Base-by-base conservation (phyloP, 2,329 filamentous ascomycete genomes). In the Niveomyces coronatus region DNA sequence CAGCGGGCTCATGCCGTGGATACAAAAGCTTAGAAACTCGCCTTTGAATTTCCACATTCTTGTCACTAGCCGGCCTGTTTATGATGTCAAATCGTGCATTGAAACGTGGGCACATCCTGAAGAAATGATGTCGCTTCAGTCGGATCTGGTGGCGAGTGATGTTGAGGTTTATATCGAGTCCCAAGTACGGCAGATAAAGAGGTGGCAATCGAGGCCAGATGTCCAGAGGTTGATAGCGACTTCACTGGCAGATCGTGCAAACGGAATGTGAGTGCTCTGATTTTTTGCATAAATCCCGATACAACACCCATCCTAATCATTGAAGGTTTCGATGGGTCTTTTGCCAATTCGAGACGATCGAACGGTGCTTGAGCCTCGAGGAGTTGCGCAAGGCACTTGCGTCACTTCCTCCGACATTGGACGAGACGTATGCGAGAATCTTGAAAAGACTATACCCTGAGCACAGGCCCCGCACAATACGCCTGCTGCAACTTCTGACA, bases 311-410 rank as follows among this genome's bases (percentile, higher is more conserved):
- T 22, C 23, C 35, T 19, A 38, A 38, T 20, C 9, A 5, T 8
- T 3, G 4, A 10, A 38, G 35, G 35, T 38, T 41, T 16, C 39
- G 39, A 16, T 41, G 39, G 39, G 39, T 40, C 19, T 23, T 32
- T 10, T 40, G 38, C 8, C 40, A 42, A 28, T 29, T 42, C 17
- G 40, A 42, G 14, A 18, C 9, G 15, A 18, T 42, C 14, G 30
- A 42, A 28, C 3, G 31, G 6, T 42, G 40, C 30, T 13, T 38
- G 4, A 15, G 16, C 14, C 29, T 19, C 9, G n/a, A 4, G n/a
- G 35, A 31, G 9, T n/a, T 42, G 9, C 16, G 17, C 11, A 35
- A 7, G 9, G 34, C 24, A 37, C 29, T 35, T 29, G n/a, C 5
- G 1, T 13, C 11, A 7, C 30, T 39, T 6, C 37, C 37, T 19